A percentile compares a stretch with the other conserved stretches of the same genome.
These are phyloP conservation scores for Diplodia scrobiculata DNA, from an alignment of 2,329 filamentous ascomycete genomes.

Conservation along the genomic window DNA sequence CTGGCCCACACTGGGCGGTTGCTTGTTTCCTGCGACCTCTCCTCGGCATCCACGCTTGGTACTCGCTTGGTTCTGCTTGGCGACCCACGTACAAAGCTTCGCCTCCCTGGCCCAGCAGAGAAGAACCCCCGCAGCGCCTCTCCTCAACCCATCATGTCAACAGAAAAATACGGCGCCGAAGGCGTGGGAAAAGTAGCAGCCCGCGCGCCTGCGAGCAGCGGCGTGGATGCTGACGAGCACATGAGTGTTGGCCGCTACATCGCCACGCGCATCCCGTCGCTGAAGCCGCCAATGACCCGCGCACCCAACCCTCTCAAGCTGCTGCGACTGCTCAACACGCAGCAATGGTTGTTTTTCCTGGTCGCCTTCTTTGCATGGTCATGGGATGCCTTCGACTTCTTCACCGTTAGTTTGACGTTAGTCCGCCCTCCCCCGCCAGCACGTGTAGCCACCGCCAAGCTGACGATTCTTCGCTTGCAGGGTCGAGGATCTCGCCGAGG, in stretches of 20 bases:
- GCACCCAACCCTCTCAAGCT: constrained; percentile 58
- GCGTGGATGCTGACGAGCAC: constrained; percentile 26
- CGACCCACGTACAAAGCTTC: constrained; percentile 4
- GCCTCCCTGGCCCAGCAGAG: background rate
- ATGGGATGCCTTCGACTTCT: constrained; percentile 61
- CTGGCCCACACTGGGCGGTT: background rate
- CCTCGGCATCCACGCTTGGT: constrained; percentile 1
- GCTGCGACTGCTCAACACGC: constrained; percentile 54
- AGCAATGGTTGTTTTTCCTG: constrained; percentile 63
- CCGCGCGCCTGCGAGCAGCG: background rate
- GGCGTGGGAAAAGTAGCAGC: background rate
- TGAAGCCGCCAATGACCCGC: constrained; percentile 59
- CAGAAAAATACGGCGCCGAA: constrained; percentile 12
- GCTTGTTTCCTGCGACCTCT: background rate
- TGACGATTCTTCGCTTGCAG: background rate
- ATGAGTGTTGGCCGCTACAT: constrained; percentile 54
- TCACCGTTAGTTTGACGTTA: constrained; percentile 60
- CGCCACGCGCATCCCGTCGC: constrained; percentile 55
- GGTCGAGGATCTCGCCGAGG: constrained; percentile 55
- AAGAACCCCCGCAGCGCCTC: background rate
- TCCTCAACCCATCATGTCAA: background rate
- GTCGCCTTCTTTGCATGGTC: constrained; percentile 54
- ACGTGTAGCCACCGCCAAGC: background rate
- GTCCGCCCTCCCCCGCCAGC: background rate
- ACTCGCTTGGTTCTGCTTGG: constrained; percentile 3